A percentile compares a stretch with the other conserved stretches of the same genome.
These are phyloP conservation scores for Solanum stenotomum DNA, from an alignment of 257 asterid species.

Conservation along the genomic window DNA sequence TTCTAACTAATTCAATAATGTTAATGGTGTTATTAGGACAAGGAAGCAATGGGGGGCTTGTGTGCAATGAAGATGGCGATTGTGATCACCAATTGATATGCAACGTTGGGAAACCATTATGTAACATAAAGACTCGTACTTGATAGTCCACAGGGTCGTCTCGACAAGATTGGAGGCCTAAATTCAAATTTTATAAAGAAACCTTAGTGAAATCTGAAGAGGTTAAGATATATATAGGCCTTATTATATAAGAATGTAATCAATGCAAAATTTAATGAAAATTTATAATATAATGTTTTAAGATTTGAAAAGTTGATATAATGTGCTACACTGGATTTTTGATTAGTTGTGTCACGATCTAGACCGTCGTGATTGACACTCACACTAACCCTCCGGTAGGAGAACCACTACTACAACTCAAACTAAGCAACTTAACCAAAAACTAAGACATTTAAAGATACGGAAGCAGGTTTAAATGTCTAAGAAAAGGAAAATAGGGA, in stretches of 20 bases:
- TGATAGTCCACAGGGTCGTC: not conserved
- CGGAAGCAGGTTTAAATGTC: no score
- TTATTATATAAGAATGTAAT: not conserved
- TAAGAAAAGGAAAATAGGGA: no score
- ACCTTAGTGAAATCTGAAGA: no score
- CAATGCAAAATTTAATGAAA: not conserved
- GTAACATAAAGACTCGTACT: not conserved
- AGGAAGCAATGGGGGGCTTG: not conserved
- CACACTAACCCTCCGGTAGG: no score
- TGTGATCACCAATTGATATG: not conserved
- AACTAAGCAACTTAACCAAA: no score
- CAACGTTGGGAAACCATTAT: not conserved
- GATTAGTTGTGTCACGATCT: not conserved
- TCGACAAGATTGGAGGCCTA: not conserved
- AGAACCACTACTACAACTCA: no score
- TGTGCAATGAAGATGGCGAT: not conserved
- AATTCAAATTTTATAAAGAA: not conserved
- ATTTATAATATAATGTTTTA: not conserved
- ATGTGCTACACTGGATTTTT: not conserved
- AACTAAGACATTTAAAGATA: no score
- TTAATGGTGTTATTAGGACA: not conserved
- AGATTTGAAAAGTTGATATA: not conserved
- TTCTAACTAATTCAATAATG: not conserved
- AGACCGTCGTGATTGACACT: no score
- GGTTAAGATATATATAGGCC: not conserved